Conservation (phyloP, 169 alveolate genomes). For the Eimeria necatrix region DNA sequence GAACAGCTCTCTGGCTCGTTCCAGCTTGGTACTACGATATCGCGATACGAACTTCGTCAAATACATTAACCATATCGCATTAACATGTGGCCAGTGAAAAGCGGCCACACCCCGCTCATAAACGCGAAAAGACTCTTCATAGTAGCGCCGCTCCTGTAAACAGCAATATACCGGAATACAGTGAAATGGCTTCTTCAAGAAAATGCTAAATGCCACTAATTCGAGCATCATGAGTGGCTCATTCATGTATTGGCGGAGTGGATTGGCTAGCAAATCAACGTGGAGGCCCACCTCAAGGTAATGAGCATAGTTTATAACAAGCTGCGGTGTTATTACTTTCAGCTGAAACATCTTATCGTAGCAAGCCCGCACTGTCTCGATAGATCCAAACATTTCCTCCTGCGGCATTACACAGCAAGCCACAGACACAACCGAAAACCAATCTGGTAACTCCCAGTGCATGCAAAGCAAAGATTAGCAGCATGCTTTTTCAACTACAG, state of each 20-base stretch:
- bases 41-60: slow-evolving; percentile 92
- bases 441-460: background rate
- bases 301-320: slow-evolving; percentile 86
- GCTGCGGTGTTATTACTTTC: slow-evolving; percentile 88
- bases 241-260: no score
- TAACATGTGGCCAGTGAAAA: slow-evolving; percentile 95
- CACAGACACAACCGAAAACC: background rate
- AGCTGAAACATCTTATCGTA: slow-evolving; percentile 87
- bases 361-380: slow-evolving; percentile 85
- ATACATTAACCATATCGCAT: slow-evolving; percentile 94
- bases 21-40: slow-evolving; percentile 93
- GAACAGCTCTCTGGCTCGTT: slow-evolving; percentile 95
- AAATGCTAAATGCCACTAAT: background rate
- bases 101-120: slow-evolving; percentile 95
- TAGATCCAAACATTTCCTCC: slow-evolving; percentile 89
- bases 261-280: no score
- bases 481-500: no score
- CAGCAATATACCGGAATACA: background rate
- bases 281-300: slow-evolving; percentile 83
- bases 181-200: background rate
- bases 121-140: slow-evolving; percentile 95
- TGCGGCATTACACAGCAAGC: slow-evolving; percentile 26
- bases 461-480: no score
- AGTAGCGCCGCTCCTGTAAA: slow-evolving; percentile 86
- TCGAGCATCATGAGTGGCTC: no score